These are phyloP conservation scores for Ceratobasidium sp. DNA, from an alignment of 1,284 basidiomycete genomes.

Conservation along the genomic window DNA sequence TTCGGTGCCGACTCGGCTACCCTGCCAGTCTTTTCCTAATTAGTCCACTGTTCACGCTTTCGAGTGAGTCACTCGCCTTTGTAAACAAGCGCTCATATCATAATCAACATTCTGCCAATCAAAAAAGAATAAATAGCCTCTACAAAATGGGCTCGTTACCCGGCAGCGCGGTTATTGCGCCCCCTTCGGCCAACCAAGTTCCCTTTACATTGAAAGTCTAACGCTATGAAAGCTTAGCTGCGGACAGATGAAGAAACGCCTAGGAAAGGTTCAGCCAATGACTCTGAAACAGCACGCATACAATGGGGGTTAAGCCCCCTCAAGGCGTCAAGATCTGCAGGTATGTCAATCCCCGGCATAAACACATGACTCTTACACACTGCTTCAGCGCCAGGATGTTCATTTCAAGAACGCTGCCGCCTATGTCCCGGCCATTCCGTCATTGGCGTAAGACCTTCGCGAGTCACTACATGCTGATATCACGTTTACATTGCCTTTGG, in stretches of 20 bases:
- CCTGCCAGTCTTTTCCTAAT: background rate
- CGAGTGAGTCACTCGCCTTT: background rate
- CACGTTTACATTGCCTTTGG: background rate
- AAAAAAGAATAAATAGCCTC: background rate
- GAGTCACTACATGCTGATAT: slow-evolving; percentile 3
- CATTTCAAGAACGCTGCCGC: background rate
- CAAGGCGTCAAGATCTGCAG: background rate
- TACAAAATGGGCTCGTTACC: background rate
- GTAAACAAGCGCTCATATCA: background rate
- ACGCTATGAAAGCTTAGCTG: too few relatives aligned
- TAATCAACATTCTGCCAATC: background rate
- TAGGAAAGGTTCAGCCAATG: background rate
- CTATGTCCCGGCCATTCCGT: background rate
- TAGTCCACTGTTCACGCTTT: background rate
- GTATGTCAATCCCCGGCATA: background rate
- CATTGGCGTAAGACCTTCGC: background rate
- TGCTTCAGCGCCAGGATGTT: slow-evolving; percentile 19
- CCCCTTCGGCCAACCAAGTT: slow-evolving; percentile 2
- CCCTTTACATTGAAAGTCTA: background rate
- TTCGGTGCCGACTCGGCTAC: background rate
- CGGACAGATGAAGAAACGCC: background rate
- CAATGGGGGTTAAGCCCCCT: background rate
- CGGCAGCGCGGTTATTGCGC: background rate
- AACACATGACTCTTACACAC: background rate
- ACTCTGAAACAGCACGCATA: background rate